Conservation (phyloP, 176 grass and related monocot genomes). For the Thalia dealbata region DNA sequence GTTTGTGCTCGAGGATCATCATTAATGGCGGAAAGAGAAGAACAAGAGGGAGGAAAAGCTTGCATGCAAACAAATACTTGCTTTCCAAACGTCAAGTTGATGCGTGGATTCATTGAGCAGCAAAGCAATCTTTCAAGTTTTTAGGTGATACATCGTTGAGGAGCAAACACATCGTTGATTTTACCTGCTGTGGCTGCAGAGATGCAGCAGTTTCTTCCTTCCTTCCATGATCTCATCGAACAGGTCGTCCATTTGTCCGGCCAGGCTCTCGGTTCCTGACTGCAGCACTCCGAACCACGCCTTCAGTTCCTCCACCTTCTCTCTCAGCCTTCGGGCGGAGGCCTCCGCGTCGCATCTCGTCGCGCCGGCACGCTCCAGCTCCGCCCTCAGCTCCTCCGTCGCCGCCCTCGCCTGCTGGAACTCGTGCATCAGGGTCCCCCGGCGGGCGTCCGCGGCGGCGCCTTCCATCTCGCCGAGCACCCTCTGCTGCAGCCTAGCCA, state of each 20-base stretch:
- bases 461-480: slow-evolving; percentile 41
- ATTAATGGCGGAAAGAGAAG: neutral
- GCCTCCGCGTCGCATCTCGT: slow-evolving; percentile 7
- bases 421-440: slow-evolving; percentile 57
- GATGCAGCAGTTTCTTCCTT: slow-evolving; percentile 53
- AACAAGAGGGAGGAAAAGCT: neutral
- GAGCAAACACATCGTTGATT: neutral
- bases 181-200: slow-evolving; percentile 39
- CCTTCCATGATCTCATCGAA: slow-evolving; percentile 55
- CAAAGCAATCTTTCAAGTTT: neutral
- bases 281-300: slow-evolving; percentile 38
- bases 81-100: neutral
- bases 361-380: slow-evolving; percentile 25
- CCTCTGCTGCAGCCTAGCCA: slow-evolving; percentile 66
- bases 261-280: slow-evolving; percentile 27
- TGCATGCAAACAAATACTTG: neutral
- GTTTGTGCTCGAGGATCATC: neutral
- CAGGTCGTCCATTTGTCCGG: slow-evolving; percentile 40
- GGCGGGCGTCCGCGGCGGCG: neutral
- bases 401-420: slow-evolving; percentile 43
- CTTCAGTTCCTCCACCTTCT: slow-evolving; percentile 27
- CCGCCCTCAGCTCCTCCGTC: slow-evolving; percentile 41
- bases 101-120: neutral
- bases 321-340: neutral
- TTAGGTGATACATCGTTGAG: too few relatives aligned